A percentile compares a stretch with the other conserved stretches of the same genome.
Conservation (phyloP, 495 filamentous ascomycete genomes). For the Aspergillus campestris region DNA sequence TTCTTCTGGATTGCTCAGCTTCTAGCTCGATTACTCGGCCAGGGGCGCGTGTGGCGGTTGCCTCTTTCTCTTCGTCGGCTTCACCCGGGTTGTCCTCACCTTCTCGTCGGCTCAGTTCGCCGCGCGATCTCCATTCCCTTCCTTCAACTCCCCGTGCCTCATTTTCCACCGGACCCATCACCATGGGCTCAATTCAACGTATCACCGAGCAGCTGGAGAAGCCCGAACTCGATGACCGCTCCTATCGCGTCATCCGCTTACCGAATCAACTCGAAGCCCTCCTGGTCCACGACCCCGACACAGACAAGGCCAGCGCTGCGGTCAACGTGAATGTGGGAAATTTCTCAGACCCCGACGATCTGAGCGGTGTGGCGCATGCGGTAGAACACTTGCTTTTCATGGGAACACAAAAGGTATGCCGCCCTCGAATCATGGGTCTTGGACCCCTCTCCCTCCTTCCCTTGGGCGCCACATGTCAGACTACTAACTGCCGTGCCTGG, state of each 20-base stretch:
- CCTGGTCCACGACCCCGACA: conserved; percentile 88
- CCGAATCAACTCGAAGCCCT: conserved; percentile 89
- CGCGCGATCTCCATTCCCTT: conserved; percentile 10
- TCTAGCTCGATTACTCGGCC: conserved; percentile 9
- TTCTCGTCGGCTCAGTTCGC: conserved; percentile 1
- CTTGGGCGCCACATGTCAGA: neutral
- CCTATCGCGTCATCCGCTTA: conserved; percentile 79
- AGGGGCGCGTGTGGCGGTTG: conserved; percentile 11
- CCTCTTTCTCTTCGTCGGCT: conserved; percentile 12
- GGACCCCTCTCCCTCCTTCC: neutral
- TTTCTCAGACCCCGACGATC: conserved; percentile 82
- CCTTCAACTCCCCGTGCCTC: conserved; percentile 12
- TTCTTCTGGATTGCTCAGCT: conserved; percentile 15
- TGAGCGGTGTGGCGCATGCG: conserved; percentile 91
- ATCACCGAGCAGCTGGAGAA: conserved; percentile 78
- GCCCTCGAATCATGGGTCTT: conserved; percentile 1
- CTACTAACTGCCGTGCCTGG: neutral
- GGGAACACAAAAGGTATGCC: conserved; percentile 84
- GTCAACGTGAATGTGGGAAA: conserved; percentile 94
- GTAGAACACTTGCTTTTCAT: conserved; percentile 95
- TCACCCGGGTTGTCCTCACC: conserved; percentile 10
- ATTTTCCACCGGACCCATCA: conserved; percentile 17
- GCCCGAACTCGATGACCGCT: conserved; percentile 79
- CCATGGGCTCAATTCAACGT: conserved; percentile 49
- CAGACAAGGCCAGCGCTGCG: conserved; percentile 92